Evolutionary conservation across 768 basidiomycete species (phyloP), one percentile per base, ranked within the genome.

Genomic region (Wakefieldia striispora): DNA sequence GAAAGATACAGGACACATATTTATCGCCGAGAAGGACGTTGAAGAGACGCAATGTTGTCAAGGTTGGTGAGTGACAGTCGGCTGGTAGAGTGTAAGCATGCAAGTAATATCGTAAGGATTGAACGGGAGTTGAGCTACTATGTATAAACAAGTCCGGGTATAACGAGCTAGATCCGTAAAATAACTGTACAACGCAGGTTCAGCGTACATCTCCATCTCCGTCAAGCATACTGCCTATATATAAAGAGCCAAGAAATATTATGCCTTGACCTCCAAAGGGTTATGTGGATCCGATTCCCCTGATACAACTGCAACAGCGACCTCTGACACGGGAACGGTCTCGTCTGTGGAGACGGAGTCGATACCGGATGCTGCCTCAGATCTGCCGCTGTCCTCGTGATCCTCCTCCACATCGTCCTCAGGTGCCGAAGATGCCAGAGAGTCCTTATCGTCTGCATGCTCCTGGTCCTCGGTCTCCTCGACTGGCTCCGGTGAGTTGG

Each of bases 341-440:
- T 51, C 57, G 40, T 49, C 51, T 35, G 34, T 37, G 19, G 37
- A 13, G 43, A 23, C 12, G 33, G 33, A 6, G 19, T 43, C 47
- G 9, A 43, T 12, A 39, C 26, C 26, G 44, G 50, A 26, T 31
- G 42, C 50, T 17, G 6, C 38, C 20, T 56, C 57, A n/a, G 29
- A 21, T 39, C 17, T 39, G 14, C 41, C 26, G 36, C 26, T n/a
- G 33, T 41, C 46, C 36, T 27, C 47, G 19, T 16, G 47, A 13
- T 38, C 43, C 9, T 51, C 56, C 19, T 46, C 53, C 2, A 19
- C 45, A 27, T 45, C 39, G 23, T 40, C 44, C 36, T 51, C 35
- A n/a, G 33, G 47, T 10, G 36, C 45, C 2, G 68, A 60, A 40
- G 66, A 68, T 27, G 61, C 55, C 16, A 57, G 37, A 31, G 68